Percentiles rank a stretch among this genome's conserved stretches.
phyloP scores from a whole-genome alignment of 1,139 yeast genomes.

The Suhomyces bokatorum region DNA sequence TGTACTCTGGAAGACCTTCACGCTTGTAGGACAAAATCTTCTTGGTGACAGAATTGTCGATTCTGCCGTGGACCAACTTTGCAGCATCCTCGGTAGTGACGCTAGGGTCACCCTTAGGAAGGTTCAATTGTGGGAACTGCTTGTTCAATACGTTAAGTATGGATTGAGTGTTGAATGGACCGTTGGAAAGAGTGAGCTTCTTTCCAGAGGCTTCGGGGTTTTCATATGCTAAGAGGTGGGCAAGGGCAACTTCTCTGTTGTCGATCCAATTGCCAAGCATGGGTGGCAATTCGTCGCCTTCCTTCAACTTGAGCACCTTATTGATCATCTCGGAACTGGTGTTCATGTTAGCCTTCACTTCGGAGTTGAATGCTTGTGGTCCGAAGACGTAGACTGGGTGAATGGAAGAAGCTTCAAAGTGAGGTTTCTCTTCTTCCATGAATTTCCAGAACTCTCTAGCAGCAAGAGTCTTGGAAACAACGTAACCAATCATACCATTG shows the following conservation, averaged over 20 bases:
- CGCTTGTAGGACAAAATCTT: neutral
- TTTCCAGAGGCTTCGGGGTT: neutral
- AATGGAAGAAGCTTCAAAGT: conserved; percentile 16
- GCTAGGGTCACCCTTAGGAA: conserved; percentile 29
- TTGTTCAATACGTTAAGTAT: conserved; percentile 17
- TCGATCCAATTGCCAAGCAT: conserved; percentile 1
- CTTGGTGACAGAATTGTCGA: neutral
- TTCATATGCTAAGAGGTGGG: conserved; percentile 32
- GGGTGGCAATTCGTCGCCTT: conserved; percentile 21
- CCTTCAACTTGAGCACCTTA: conserved; percentile 23
- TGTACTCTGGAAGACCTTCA: neutral
- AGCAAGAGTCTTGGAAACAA: conserved; percentile 52
- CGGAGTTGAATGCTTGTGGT: conserved; percentile 26
- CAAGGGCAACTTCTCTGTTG: conserved; percentile 23
- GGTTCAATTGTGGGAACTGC: conserved; percentile 18
- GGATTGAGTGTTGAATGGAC: conserved; percentile 11
- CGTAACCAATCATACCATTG: neutral
- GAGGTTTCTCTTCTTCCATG: conserved; percentile 33
- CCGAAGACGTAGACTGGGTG: conserved; percentile 28
- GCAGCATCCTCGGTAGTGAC: conserved; percentile 10
- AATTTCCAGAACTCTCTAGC: conserved; percentile 59
- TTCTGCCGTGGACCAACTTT: neutral
- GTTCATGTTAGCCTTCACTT: conserved; percentile 34
- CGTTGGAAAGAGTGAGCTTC: conserved; percentile 4
- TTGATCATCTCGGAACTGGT: conserved; percentile 37